phyloP scores from a whole-genome alignment of 768 basidiomycete species.

The Tephrocybe sp. region DNA sequence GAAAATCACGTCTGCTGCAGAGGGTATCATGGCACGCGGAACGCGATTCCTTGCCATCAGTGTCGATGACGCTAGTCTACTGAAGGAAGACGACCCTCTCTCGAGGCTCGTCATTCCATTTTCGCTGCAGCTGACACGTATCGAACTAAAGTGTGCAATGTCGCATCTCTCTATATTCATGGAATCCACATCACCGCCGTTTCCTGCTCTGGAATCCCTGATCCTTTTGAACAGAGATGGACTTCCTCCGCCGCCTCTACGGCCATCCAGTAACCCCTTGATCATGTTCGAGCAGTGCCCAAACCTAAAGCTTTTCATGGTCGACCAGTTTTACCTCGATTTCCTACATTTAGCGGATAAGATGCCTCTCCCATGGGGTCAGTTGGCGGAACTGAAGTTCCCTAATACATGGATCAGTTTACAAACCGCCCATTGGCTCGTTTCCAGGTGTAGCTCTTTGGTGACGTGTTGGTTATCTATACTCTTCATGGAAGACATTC shows the following conservation, averaged over 20 bases:
- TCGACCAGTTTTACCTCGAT: neutral
- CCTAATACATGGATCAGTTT: neutral
- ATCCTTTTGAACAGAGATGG: neutral
- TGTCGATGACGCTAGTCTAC: neutral
- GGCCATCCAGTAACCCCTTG: neutral
- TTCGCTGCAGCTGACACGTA: neutral
- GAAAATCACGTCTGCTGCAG: neutral
- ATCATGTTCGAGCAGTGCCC: neutral
- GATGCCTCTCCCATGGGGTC: neutral
- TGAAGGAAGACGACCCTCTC: neutral
- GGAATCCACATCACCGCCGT: neutral
- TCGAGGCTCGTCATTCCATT: constrained; percentile 2
- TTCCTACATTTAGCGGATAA: neutral
- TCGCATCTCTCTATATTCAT: neutral
- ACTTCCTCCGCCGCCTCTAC: neutral
- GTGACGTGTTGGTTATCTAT: neutral
- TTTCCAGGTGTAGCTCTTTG: neutral
- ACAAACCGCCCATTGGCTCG: neutral
- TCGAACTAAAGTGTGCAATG: neutral
- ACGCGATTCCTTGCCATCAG: neutral
- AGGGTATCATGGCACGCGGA: neutral
- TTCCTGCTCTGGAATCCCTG: neutral
- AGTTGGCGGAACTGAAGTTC: neutral
- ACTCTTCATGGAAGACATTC: neutral
- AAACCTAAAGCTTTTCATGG: neutral